Percentiles rank a stretch among this genome's conserved stretches.
Evolutionary conservation across 106 monocot genomes (phyloP).

Genomic region (Agapanthus africanus): DNA sequence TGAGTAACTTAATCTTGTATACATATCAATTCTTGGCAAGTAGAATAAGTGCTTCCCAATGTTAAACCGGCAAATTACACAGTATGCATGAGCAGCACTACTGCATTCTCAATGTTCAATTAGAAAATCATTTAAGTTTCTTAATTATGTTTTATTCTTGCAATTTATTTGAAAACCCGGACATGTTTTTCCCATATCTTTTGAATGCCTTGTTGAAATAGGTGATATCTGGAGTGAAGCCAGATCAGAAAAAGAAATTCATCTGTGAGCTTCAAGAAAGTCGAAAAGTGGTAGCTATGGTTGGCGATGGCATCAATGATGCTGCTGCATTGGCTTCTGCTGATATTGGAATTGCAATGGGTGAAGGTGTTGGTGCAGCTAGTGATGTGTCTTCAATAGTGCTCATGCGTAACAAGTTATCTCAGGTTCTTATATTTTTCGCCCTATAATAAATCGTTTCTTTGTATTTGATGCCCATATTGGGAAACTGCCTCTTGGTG

Average conservation of each 20-base stretch:
- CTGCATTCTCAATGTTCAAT: not conserved
- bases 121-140: not conserved
- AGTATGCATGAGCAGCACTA: not conserved
- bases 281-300: slow-evolving; percentile 76
- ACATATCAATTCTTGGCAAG: not conserved
- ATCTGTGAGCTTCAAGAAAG: slow-evolving; percentile 59
- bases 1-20: not conserved
- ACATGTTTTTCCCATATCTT: not conserved
- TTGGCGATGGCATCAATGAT: slow-evolving; percentile 99
- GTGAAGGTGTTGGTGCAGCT: slow-evolving; percentile 91
- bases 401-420: slow-evolving; percentile 84
- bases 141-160: not conserved
- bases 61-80: not conserved
- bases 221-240: slow-evolving; percentile 87
- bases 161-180: not conserved
- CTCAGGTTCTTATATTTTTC: slow-evolving; percentile 45
- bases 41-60: not conserved
- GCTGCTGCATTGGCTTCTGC: slow-evolving; percentile 90
- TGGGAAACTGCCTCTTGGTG: not conserved
- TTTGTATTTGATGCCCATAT: not conserved
- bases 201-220: slow-evolving; percentile 9
- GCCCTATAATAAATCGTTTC: not conserved
- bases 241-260: slow-evolving; percentile 83
- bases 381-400: slow-evolving; percentile 96
- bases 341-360: slow-evolving; percentile 96